Base-by-base conservation (phyloP, 805 yeast genomes). In the Cyberlindnera nakhonratchasimensis region DNA sequence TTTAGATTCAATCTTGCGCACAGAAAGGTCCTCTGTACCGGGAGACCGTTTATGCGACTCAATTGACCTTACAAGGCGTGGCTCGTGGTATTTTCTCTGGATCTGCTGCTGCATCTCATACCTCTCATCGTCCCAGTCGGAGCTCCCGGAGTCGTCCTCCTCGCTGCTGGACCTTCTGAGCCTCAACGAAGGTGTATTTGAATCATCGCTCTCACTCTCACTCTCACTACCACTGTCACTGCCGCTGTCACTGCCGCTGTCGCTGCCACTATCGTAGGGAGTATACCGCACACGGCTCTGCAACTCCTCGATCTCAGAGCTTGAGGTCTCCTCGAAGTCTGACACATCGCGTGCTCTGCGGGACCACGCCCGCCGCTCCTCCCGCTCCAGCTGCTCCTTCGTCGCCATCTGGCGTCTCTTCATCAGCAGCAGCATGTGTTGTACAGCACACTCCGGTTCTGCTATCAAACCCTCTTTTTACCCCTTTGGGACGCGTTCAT, bases 1-100 rank as follows among this genome's bases (percentile, higher is more conserved):
- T 14, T 41, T 47, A 2, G 58, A 35, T 29, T 58, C 59, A 13
- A 50, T 42, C 17, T 46, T 45, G 16, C 26, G 43, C 4, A 38
- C 24, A 8, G 40, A 42, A 3, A 52, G 32, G 23, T 42, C 38
- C 6, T 40, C 29, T 6, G 25, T 14, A 8, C 42, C 46, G 13
- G 49, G 6, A 11, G 24, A 9, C 3, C 24, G 16, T 26, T 36
- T 34, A 20, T 46, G 50, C n/a, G 39, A 32, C 37, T 42, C 39
- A 21, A 46, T 44, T 11, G 42, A 40, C n/a, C 21, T 13, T 11
- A 44, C 20, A 17, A 38, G 25, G 9, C 36, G 20, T 3, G 35
- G 37, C 19, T 24, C 37, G 12, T 11, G 28, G 29, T 42, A 39
- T 38, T 43, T 43, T 19, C 16, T 20, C 10, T 30, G 40, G 1